phyloP scores from a whole-genome alignment of 2,329 filamentous ascomycete genomes.

The Trichoderma sp. region DNA sequence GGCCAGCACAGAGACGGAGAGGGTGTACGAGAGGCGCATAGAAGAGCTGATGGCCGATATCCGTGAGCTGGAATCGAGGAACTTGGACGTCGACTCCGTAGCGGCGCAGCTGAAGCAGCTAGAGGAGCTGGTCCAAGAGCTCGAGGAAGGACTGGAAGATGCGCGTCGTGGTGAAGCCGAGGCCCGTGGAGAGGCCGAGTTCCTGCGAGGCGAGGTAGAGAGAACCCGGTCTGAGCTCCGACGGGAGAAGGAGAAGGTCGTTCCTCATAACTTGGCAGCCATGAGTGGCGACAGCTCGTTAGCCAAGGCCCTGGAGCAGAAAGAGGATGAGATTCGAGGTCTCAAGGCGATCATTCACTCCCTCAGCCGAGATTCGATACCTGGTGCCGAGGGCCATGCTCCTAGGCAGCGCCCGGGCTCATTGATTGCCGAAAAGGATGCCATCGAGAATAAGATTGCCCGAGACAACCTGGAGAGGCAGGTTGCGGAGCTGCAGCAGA shows the following conservation, averaged over 20 bases:
- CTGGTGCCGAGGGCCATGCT: slow-evolving; percentile 41
- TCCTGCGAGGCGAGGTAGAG: slow-evolving; percentile 91
- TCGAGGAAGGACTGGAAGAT: slow-evolving; percentile 96
- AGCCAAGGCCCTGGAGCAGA: slow-evolving; percentile 82
- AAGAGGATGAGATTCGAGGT: slow-evolving; percentile 95
- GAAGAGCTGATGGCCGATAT: slow-evolving; percentile 83
- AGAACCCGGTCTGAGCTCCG: slow-evolving; percentile 84
- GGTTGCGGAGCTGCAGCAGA: slow-evolving; percentile 72
- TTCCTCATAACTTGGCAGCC: slow-evolving; percentile 33
- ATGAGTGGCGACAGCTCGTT: slow-evolving; percentile 48
- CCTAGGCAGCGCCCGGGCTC: slow-evolving; percentile 40
- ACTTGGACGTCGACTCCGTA: slow-evolving; percentile 88
- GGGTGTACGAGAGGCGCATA: slow-evolving; percentile 93
- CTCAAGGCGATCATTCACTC: slow-evolving; percentile 98
- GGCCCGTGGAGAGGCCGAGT: slow-evolving; percentile 93
- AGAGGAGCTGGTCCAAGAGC: slow-evolving; percentile 92
- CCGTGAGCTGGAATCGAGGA: slow-evolving; percentile 77
- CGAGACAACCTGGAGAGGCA: slow-evolving; percentile 76
- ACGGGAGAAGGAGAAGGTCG: slow-evolving; percentile 80
- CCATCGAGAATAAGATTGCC: slow-evolving; percentile 40
- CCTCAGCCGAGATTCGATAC: slow-evolving; percentile 75
- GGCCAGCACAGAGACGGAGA: slow-evolving; percentile 91
- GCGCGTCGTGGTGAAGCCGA: slow-evolving; percentile 92
- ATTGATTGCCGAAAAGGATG: slow-evolving; percentile 37
- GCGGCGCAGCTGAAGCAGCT: slow-evolving; percentile 91